Percentiles rank a stretch among this genome's conserved stretches.
Evolutionary conservation across 208 protist species (phyloP).

Genomic region (Trypanosomatidae sp.): DNA sequence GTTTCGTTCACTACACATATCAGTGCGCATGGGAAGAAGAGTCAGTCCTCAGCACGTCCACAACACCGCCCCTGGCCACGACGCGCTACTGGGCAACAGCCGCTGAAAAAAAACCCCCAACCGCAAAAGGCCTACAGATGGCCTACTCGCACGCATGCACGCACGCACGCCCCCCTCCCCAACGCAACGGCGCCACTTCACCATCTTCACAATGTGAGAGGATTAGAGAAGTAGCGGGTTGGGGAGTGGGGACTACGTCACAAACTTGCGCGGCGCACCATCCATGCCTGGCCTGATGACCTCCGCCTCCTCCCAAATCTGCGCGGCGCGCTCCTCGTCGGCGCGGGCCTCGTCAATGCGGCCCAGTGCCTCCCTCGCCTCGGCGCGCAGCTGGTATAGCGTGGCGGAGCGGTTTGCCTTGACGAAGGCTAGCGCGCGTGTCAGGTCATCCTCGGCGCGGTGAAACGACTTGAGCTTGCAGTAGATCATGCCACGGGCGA

Average conservation of each 20-base stretch:
- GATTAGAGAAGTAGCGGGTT: neutral
- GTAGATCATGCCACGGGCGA: slow-evolving; percentile 84
- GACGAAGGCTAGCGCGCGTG: slow-evolving; percentile 76
- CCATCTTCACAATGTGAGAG: neutral
- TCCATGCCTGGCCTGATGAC: slow-evolving; percentile 76
- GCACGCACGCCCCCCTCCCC: neutral
- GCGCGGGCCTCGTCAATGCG: slow-evolving; percentile 81
- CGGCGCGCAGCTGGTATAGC: slow-evolving; percentile 84
- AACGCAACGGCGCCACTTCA: neutral
- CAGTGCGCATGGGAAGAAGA: neutral
- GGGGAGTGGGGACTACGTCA: slow-evolving; percentile 37
- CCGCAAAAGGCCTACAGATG: neutral
- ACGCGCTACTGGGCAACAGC: neutral
- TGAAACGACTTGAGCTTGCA: slow-evolving; percentile 82
- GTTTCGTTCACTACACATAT: neutral
- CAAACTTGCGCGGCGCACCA: slow-evolving; percentile 80
- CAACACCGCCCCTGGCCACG: neutral
- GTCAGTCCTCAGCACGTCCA: neutral
- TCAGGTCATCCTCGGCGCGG: slow-evolving; percentile 81
- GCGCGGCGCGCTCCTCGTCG: slow-evolving; percentile 80
- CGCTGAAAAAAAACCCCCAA: neutral
- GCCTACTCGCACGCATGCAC: neutral
- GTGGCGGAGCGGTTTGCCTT: slow-evolving; percentile 74
- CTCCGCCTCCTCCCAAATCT: slow-evolving; percentile 90
- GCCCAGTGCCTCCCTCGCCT: slow-evolving; percentile 80